A percentile compares a stretch with the other conserved stretches of the same genome.
These are phyloP conservation scores for Geotrichum siamense DNA, from an alignment of 1,139 yeast genomes.

Conservation along the genomic window DNA sequence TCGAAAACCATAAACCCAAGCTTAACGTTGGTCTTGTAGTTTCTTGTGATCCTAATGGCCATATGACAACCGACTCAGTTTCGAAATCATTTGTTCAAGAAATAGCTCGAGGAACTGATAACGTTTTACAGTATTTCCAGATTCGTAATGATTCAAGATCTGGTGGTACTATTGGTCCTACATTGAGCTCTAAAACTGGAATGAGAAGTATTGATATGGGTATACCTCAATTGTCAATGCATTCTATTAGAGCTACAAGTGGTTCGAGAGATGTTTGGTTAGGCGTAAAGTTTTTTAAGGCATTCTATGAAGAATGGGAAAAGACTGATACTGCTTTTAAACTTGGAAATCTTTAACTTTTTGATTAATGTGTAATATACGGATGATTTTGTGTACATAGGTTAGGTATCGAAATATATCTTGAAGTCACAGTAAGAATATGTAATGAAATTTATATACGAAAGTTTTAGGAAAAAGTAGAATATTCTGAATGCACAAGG, in stretches of 20 bases:
- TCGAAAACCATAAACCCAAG: constrained; percentile 66
- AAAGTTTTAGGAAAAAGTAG: too few species aligned
- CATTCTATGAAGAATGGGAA: constrained; percentile 51
- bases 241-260: constrained; percentile 88
- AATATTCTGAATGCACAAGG: too few species aligned
- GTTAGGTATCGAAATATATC: too few species aligned
- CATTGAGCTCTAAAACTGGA: constrained; percentile 79
- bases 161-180: constrained; percentile 95
- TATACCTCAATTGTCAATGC: constrained; percentile 91
- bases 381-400: too few species aligned
- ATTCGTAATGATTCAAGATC: constrained; percentile 84
- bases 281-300: constrained; percentile 58
- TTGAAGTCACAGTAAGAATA: too few species aligned
- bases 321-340: constrained; percentile 32
- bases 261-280: constrained; percentile 73
- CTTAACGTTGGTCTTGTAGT: constrained; percentile 71
- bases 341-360: constrained; percentile 29
- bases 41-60: constrained; percentile 68
- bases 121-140: constrained; percentile 51
- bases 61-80: constrained; percentile 72
- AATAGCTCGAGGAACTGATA: constrained; percentile 54
- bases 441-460: too few species aligned
- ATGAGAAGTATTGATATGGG: constrained; percentile 85
- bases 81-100: constrained; percentile 61
- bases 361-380: too few species aligned